Conservation (phyloP, 805 yeast genomes). For the Wickerhamomyces strasburgensis region DNA sequence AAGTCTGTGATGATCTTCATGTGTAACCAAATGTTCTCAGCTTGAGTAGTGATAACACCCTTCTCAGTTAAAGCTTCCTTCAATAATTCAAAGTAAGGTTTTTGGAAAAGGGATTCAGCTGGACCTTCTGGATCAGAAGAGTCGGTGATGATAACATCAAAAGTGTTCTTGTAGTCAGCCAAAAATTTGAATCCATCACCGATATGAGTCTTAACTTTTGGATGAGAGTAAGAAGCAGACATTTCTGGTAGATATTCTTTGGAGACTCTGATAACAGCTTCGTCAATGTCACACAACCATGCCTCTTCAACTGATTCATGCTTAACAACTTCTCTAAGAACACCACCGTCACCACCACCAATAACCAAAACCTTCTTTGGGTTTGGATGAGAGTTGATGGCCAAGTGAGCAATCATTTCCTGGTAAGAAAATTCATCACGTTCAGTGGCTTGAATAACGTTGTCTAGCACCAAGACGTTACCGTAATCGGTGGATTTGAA, state of each 20-base stretch:
- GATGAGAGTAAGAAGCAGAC: slow-evolving; percentile 80
- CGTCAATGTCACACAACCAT: slow-evolving; percentile 91
- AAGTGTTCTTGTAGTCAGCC: slow-evolving; percentile 75
- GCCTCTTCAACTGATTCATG: slow-evolving; percentile 85
- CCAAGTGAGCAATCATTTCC: slow-evolving; percentile 96
- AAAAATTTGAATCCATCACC: slow-evolving; percentile 98
- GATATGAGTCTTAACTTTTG: slow-evolving; percentile 84
- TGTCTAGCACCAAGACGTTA: slow-evolving; percentile 90
- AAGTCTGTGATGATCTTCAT: slow-evolving; percentile 76
- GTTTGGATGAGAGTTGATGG: slow-evolving; percentile 87
- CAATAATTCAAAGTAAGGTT: slow-evolving; percentile 82
- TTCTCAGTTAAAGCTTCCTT: slow-evolving; percentile 84
- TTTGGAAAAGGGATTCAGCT: slow-evolving; percentile 89
- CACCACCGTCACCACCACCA: slow-evolving; percentile 99
- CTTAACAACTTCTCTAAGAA: slow-evolving; percentile 88
- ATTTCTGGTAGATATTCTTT: slow-evolving; percentile 84
- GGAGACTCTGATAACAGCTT: slow-evolving; percentile 81
- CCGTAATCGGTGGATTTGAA: slow-evolving; percentile 94
- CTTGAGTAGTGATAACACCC: slow-evolving; percentile 92
- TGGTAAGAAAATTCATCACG: slow-evolving; percentile 97
- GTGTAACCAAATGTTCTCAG: slow-evolving; percentile 93
- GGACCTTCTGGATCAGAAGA: slow-evolving; percentile 99
- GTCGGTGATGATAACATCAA: slow-evolving; percentile 94
- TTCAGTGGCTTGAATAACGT: slow-evolving; percentile 93
- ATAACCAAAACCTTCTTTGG: slow-evolving; percentile 91